Conservation (phyloP, 768 basidiomycete species). For the Chalciporus pseudorubinellus region DNA sequence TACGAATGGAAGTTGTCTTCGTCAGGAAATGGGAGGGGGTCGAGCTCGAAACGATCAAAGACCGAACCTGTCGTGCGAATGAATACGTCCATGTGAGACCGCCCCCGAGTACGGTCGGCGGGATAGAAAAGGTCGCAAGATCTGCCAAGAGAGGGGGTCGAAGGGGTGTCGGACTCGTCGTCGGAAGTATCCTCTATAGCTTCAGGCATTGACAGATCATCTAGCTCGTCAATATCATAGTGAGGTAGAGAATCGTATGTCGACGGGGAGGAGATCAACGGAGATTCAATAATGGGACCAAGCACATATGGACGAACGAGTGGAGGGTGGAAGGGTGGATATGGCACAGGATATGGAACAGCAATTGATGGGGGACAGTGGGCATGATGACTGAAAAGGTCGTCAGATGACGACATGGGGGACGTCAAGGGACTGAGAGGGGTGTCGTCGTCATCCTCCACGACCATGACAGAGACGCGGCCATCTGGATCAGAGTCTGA, state of each 20-base stretch:
- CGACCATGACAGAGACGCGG: constrained; percentile 45
- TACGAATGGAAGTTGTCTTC: constrained; percentile 46
- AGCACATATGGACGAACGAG: constrained; percentile 53
- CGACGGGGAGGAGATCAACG: constrained; percentile 38
- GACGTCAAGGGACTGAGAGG: constrained; percentile 61
- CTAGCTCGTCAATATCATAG: constrained; percentile 58
- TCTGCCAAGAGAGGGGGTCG: constrained; percentile 58
- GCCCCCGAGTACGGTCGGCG: constrained; percentile 49
- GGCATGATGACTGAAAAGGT: constrained; percentile 54
- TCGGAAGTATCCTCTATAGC: constrained; percentile 83
- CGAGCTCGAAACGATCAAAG: constrained; percentile 65
- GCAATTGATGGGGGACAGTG: constrained; percentile 48
- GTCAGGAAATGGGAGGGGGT: constrained; percentile 68
- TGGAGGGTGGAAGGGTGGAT: constrained; percentile 61
- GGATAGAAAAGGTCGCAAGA: constrained; percentile 57
- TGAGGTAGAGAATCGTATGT: constrained; percentile 60
- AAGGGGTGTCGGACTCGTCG: constrained; percentile 74
- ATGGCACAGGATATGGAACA: constrained; percentile 61
- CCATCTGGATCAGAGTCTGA: constrained; percentile 45
- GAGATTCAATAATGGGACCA: constrained; percentile 41
- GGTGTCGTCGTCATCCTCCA: constrained; percentile 58
- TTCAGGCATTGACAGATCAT: constrained; percentile 71
- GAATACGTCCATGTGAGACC: constrained; percentile 56
- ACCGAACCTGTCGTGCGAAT: constrained; percentile 56
- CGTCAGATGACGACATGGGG: constrained; percentile 77